Base-by-base conservation (phyloP, 345 rosid genomes). In the Lumnitzera racemosa region DNA sequence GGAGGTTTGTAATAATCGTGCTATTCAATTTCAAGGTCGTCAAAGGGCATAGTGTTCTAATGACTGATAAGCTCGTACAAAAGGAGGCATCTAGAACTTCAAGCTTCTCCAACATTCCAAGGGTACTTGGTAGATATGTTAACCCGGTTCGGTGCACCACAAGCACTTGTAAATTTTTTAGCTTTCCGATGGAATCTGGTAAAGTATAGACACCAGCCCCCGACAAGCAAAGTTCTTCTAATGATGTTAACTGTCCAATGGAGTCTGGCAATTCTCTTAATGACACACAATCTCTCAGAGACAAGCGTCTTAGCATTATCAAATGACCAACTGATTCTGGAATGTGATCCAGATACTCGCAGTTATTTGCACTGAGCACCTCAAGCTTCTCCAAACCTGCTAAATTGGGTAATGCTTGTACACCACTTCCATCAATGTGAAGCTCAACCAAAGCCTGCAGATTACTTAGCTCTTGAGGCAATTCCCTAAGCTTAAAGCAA, bases 91-190 rank as follows among this genome's bases (percentile, higher is more conserved):
- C 50, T 49, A 50, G 29, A 29, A 13, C 47, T 17, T 61, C 16
- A 12, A 61, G 64, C 25, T 61, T 61, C 27, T 61, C 48, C 48
- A 61, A 1, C 12, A 24, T 29, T 7, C 53, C 12, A 7, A 61
- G 17, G 31, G n/a, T 29, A 1, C 15, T 2, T 1, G 63, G 63
- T 8, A 60, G 36, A 31, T 25, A 15, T 11, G 1, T 0, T 11
- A 60, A 15, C 15, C 1, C 11, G 41, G 52, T 61, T 5, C 12
- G 0, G 0, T 4, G 4, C 10, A 61, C 36, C 6, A 13, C 12
- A 7, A 61, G 64, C 56, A 61, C 64, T 31, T 31, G 29, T 47
- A 50, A 0, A 31, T 53, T 53, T 4, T 3, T 2, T 17, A 53
- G 25, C 24, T 53, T 13, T 20, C 56, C 56, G 17, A 53, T 53